Base-by-base conservation (phyloP, 2,329 filamentous ascomycete genomes). In the Drechslerella coelobrocha region DNA sequence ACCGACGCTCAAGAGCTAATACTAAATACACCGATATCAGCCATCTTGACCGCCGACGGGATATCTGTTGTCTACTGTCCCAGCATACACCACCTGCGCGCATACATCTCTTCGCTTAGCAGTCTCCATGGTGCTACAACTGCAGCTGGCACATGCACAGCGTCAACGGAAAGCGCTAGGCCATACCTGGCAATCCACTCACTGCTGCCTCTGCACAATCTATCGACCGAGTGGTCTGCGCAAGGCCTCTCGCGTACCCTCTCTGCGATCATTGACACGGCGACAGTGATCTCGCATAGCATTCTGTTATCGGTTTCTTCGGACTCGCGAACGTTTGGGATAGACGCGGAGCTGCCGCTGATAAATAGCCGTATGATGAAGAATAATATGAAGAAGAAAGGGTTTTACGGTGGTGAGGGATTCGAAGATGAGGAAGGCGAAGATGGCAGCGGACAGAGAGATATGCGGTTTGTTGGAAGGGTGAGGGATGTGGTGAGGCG, bases 331-430 rank as follows among this genome's bases (percentile, higher is more conserved):
- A 39, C 39, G 1, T 71, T 71, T 27, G 66, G 66, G 2, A 51
- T 60, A 2, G 31, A 27, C 9, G 59, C 66, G 5, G 59, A 71
- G 17, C 9, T 71, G 10, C 66, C 66, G 23, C 45, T 71, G 23
- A 52, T 71, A 12, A 71, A 71, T 41, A 59, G 53, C 8, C 9
- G 53, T 12, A 71, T 71, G 66, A 71, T 71, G 66, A 57, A 51
- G 39, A 71, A 71, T 23, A 71, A 71, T 29, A 71, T 37, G 4
- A 62, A 59, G 23, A 57, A 61, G 29, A 68, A 68, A 39, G 62
- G 54, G 1, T 68, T 61, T 27, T 68, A 68, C 24, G 55, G 56
- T 21, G 63, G 56, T 1, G 63, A 68, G 45, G 62, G 62, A 21
- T 68, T 68, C 24, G 62, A 68, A n/a, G 50, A 68, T 17, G 66